A percentile compares a stretch with the other conserved stretches of the same genome.
Conservation (phyloP, 176 grass and related monocot species). For the Stipa capillata region DNA sequence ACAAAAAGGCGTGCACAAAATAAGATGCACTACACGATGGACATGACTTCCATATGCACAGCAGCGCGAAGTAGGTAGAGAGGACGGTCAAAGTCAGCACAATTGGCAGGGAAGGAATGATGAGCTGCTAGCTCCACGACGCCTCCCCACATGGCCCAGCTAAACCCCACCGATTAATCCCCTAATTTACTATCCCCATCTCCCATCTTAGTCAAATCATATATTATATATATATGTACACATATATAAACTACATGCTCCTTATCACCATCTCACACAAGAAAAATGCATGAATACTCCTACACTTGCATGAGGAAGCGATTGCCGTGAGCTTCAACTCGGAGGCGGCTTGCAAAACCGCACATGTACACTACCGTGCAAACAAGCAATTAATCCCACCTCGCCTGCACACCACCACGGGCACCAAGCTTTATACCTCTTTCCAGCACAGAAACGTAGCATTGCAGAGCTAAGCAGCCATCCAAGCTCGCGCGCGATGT, state of each 20-base stretch:
- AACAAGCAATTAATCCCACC: neutral
- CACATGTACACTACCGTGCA: neutral
- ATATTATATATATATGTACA: too few relatives aligned
- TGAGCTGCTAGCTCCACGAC: neutral
- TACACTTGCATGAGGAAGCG: too few relatives aligned
- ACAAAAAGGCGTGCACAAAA: too few relatives aligned
- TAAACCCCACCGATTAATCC: slow-evolving; percentile 17
- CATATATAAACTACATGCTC: slow-evolving; percentile 3
- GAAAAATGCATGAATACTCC: too few relatives aligned
- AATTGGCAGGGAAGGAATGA: neutral
- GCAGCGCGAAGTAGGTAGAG: too few relatives aligned
- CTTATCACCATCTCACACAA: neutral
- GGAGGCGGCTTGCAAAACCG: neutral
- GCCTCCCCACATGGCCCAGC: slow-evolving; percentile 22
- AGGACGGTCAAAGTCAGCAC: slow-evolving; percentile 22
- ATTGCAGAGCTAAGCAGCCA: neutral
- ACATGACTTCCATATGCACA: too few relatives aligned
- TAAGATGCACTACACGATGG: too few relatives aligned
- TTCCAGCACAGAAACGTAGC: neutral
- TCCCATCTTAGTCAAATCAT: neutral
- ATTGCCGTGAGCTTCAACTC: too few relatives aligned
- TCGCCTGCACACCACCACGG: neutral
- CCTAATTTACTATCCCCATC: neutral
- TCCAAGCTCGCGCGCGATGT: neutral
- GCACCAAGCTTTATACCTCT: neutral